Base-by-base conservation (phyloP, 106 monocot genomes). In the Platanthera zijinensis region DNA sequence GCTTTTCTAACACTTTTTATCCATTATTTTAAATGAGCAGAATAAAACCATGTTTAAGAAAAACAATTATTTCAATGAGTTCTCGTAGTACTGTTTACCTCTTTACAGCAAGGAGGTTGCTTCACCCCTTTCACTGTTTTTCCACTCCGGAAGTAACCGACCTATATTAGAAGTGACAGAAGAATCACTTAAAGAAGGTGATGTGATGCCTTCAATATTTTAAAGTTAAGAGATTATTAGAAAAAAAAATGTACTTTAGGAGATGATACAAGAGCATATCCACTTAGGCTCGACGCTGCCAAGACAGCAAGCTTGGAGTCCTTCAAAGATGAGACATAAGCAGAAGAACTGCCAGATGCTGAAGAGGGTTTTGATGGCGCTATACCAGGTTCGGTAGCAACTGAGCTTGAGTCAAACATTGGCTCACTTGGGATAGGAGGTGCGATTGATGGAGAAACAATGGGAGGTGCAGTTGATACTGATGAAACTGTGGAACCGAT, bases 21-120 rank as follows among this genome's bases (percentile, higher is more conserved):
- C 39, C 39, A 39, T 39, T 39, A 19, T 66, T 32, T 4, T 32
- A 3, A 30, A 66, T 66, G 66, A 62, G 5, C n/a, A 62, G n/a
- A 39, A 22, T 6, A 62, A 62, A 62, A 5, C 7, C 5, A 19
- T 21, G 21, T 66, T 66, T 25, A 3, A 32, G 66, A 66, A 69
- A 46, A 48, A 74, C 2, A 18, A 57, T 75, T 53, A 15, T 30
- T 15, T 54, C 8, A 75, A n/a, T 9, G 4, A 75, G 21, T 21
- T 17, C 8, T 22, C 10, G 45, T 32, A 57, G 6, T 74, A 10
- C 8, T 45, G 56, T 2, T 80, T 82, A 95, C 95, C 92, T 87
- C 85, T 84, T 92, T 90, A 80, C 92, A 95, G 61, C 75, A 84
- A 10, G 95, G 88, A 79, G 88, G 90, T 76, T 86, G 86, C 74